phyloP scores from a whole-genome alignment of 1,284 basidiomycete species.

The Apiotrichum veenhuisii region DNA sequence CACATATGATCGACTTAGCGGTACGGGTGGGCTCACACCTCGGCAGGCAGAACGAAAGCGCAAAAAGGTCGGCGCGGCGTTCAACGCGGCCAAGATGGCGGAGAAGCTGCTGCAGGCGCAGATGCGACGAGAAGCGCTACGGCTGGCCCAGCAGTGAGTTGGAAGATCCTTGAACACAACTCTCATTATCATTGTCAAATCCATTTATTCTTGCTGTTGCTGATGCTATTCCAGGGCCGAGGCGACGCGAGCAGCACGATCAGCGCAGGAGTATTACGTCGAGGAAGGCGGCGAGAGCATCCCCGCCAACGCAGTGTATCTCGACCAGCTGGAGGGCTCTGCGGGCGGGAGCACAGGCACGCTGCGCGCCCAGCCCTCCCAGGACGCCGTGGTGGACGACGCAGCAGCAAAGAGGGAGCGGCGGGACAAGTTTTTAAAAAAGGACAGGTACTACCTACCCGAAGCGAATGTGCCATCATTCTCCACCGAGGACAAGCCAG shows the following conservation, averaged over 20 bases:
- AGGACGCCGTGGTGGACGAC: neutral
- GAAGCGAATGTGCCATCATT: conserved; percentile 56
- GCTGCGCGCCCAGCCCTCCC: neutral
- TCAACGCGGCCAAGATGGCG: conserved; percentile 76
- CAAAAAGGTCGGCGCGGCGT: conserved; percentile 80
- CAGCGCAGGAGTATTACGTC: conserved; percentile 22
- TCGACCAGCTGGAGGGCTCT: conserved; percentile 70
- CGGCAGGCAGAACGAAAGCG: conserved; percentile 77
- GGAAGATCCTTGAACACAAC: neutral
- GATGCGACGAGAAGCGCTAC: conserved; percentile 83
- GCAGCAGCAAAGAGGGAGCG: neutral
- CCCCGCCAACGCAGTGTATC: conserved; percentile 70
- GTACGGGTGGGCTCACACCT: neutral
- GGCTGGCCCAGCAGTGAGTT: conserved; percentile 59
- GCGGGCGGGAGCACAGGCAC: neutral
- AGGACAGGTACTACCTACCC: conserved; percentile 79
- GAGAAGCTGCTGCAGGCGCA: conserved; percentile 92
- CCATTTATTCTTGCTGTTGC: too few species aligned
- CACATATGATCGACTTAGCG: neutral
- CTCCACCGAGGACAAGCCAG: conserved; percentile 58
- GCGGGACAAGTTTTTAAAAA: conserved; percentile 48
- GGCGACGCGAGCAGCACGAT: conserved; percentile 35
- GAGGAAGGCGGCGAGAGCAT: conserved; percentile 51
- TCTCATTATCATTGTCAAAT: too few species aligned
- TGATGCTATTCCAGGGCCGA: conserved; percentile 5